Percentiles rank a stretch among this genome's conserved stretches.
These are phyloP conservation scores for Ceriops tagal DNA, from an alignment of 345 rosid species.

Conservation along the genomic window DNA sequence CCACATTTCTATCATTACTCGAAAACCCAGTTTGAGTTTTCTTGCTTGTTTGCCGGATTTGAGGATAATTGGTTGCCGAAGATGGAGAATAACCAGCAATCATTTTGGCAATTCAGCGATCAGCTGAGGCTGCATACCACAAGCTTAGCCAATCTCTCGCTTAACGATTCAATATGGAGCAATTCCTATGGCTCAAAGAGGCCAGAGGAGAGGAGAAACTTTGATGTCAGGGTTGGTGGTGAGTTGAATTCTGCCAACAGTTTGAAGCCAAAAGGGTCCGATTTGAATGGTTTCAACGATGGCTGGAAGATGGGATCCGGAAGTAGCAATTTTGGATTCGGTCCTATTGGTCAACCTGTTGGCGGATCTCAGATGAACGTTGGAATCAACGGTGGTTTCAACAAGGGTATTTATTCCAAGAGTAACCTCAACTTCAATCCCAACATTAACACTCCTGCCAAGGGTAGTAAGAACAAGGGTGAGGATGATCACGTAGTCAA, in stretches of 20 bases:
- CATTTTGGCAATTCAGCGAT: conserved; percentile 95
- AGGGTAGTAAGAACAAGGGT: conserved; percentile 49
- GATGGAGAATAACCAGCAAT: conserved; percentile 88
- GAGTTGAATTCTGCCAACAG: conserved; percentile 13
- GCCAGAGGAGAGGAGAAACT: conserved; percentile 66
- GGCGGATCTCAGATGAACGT: conserved; percentile 34
- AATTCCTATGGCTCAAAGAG: conserved; percentile 43
- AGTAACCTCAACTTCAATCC: conserved; percentile 18
- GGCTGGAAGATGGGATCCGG: conserved; percentile 19
- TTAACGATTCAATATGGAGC: conserved; percentile 95
- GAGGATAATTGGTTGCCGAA: neutral
- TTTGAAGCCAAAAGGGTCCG: conserved; percentile 29
- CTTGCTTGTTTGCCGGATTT: neutral
- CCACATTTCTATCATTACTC: neutral
- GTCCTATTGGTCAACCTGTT: conserved; percentile 23
- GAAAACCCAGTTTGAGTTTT: conserved; percentile 18
- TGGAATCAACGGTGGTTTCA: conserved; percentile 71
- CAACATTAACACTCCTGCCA: conserved; percentile 38
- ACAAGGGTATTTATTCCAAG: conserved; percentile 67
- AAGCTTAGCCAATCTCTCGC: conserved; percentile 67
- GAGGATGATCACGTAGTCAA: conserved; percentile 47
- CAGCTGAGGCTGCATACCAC: conserved; percentile 71
- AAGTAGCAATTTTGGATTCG: conserved; percentile 27
- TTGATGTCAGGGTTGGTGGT: conserved; percentile 63
- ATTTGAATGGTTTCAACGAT: conserved; percentile 41